Evolutionary conservation across 805 yeast species (phyloP).

Genomic region (Pichia exigua): DNA sequence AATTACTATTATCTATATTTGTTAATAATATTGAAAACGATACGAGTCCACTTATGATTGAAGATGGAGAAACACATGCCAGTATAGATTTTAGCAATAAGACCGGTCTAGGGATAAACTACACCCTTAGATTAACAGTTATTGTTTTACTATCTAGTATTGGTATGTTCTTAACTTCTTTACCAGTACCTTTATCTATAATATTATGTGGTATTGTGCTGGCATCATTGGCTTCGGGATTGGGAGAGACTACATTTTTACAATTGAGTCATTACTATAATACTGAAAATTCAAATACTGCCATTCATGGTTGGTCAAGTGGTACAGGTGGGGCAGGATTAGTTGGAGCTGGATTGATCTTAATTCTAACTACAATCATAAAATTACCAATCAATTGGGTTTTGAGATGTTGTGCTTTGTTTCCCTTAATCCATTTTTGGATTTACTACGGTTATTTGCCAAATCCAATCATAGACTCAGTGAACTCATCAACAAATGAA

Average conservation of each 20-base stretch:
- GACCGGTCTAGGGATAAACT: constrained; percentile 21
- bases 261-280: constrained; percentile 77
- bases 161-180: constrained; percentile 71
- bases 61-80: constrained; percentile 40
- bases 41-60: neutral
- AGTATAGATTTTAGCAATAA: neutral
- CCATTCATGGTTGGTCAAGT: constrained; percentile 81
- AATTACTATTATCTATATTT: constrained; percentile 71
- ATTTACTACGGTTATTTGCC: constrained; percentile 26
- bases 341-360: constrained; percentile 65
- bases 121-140: constrained; percentile 42
- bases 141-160: constrained; percentile 51
- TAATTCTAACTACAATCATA: constrained; percentile 66
- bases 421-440: constrained; percentile 24
- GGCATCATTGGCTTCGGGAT: constrained; percentile 80
- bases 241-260: constrained; percentile 85
- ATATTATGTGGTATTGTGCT: constrained; percentile 62
- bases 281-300: constrained; percentile 18
- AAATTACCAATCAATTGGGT: constrained; percentile 46
- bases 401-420: constrained; percentile 46
- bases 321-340: constrained; percentile 98
- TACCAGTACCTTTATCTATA: constrained; percentile 28
- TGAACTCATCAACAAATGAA: neutral
- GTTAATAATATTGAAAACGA: constrained; percentile 24
- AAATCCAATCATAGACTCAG: neutral